phyloP scores from a whole-genome alignment of 495 filamentous ascomycete species.

The Penicillium cosmopolitanum region DNA sequence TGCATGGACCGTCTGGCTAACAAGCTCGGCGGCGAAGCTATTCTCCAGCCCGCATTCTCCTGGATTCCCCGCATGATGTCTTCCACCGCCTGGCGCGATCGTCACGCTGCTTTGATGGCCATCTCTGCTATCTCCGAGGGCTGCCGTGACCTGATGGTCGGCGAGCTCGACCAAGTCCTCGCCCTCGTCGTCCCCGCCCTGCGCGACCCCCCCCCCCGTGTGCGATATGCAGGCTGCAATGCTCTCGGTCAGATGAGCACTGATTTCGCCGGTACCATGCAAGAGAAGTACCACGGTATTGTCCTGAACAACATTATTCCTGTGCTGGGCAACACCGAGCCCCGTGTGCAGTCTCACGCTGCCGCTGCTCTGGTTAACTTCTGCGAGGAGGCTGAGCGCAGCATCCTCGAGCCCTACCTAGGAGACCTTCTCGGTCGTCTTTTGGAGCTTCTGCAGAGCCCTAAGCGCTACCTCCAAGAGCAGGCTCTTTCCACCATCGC shows the following conservation, averaged over 20 bases:
- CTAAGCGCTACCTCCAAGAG: conserved; percentile 96
- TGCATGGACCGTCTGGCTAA: conserved; percentile 98
- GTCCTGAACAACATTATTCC: conserved; percentile 91
- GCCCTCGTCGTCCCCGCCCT: conserved; percentile 91
- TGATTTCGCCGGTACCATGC: conserved; percentile 98
- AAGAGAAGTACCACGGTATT: conserved; percentile 86
- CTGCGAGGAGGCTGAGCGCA: conserved; percentile 97
- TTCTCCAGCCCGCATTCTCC: conserved; percentile 90
- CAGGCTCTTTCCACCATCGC: conserved; percentile 98
- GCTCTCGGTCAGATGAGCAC: conserved; percentile 99
- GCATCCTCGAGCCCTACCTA: conserved; percentile 89
- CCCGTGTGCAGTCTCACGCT: conserved; percentile 94
- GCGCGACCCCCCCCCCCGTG: conserved; percentile 88
- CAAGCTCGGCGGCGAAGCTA: conserved; percentile 85
- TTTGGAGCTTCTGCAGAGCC: conserved; percentile 80
- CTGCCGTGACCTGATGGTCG: conserved; percentile 93
- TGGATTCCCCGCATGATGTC: conserved; percentile 99
- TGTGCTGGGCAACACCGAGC: conserved; percentile 86
- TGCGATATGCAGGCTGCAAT: conserved; percentile 98
- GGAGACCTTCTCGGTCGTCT: conserved; percentile 82
- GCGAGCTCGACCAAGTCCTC: conserved; percentile 90
- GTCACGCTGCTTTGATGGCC: conserved; percentile 97
- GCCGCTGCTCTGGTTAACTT: conserved; percentile 98
- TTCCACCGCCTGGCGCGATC: conserved; percentile 91
- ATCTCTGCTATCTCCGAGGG: conserved; percentile 99